Evolutionary conservation across 2,329 filamentous ascomycete genomes (phyloP), one percentile per base, ranked within the genome.

Genomic region (Alternaria solani): DNA sequence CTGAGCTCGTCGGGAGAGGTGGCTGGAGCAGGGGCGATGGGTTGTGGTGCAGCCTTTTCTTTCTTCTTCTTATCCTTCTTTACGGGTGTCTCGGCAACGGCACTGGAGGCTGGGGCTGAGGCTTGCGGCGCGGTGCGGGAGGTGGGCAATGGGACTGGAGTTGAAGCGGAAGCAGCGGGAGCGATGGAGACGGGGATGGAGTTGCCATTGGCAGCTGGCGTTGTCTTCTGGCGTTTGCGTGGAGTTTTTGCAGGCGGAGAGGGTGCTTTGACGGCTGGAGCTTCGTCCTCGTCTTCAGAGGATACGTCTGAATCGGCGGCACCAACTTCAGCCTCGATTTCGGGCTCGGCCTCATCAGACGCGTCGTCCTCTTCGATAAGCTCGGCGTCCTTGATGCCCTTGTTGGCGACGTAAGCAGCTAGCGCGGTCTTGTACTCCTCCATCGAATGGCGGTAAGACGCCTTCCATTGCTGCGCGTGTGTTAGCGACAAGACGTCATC

Each of bases 351-450:
- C 20, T 65, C 65, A 46, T 69, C 66, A 5, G 61, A 64, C 5
- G 57, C 63, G 16, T 72, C 70, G 18, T 80, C 75, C 47, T 76
- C 78, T 18, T 80, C 80, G 61, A 81, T 79, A 43, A 82, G 76
- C 48, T 84, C 82, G 34, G 79, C 74, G 18, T 75, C 77, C 53
- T 81, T 68, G 51, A 62, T 67, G 48, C 72, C 75, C 42, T 68
- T 70, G 26, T 79, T 81, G 52, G 83, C 83, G 71, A 87, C 84
- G 80, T 89, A 90, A 4, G 80, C 81, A 51, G 81, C 80, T 72
- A 86, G 81, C 53, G 85, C 82, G 56, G 82, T 78, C 66, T 86
- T 84, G 78, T 87, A 89, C 43, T 82, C 77, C 49, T 84, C 83
- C 65, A 88, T 81, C 61, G 63, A 83, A 39, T 71, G 67, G 68